Evolutionary conservation across 495 filamentous ascomycete genomes (phyloP), one percentile per base, ranked within the genome.

Genomic region (Talaromyces liani): DNA sequence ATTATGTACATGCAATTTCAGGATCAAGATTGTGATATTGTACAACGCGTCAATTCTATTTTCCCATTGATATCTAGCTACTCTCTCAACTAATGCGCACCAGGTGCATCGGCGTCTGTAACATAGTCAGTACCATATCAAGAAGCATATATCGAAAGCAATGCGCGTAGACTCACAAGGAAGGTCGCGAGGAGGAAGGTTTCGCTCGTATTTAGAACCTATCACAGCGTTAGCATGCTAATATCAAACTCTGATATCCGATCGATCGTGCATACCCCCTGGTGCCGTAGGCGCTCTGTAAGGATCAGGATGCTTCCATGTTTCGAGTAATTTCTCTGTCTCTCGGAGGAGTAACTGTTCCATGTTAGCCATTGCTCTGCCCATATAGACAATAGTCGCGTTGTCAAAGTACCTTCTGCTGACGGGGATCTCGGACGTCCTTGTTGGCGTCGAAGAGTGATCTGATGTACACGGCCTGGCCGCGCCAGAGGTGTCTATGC

Each of bases 171-270:
- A 84, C 93, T 79, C 80, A 96, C 93, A 88, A 65, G 90, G 88
- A 25, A 93, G 79, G 69, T 85, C 86, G 25, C 85, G 92, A 60
- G 82, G 80, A 24, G 92, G 92, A 51, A 99, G 71, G 71, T 98
- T 99, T 72, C 94, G 84, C 77, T 98, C 94, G 75, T 88, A 98
- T 82, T 98, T 98, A 62, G 91, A 96, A 62, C 93, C 92, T 97
- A 64, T 61, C 47, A 41, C 45, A 31, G 34, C 6, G 18, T 7
- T 24, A 12, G 56, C 65, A 29, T 41, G 59, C 31, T 8, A 33
- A 2, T 45, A 3, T 60, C 33, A 55, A 20, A 24, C 10, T 53
- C 6, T 24, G 7, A 41, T n/a, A 45, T 10, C 25, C 62, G 20
- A 41, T 39, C 53, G 29, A 56, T 10, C n/a, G 60, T n/a, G 72